Base-by-base conservation (phyloP, 2,329 filamentous ascomycete species). In the Didymella lethalis region DNA sequence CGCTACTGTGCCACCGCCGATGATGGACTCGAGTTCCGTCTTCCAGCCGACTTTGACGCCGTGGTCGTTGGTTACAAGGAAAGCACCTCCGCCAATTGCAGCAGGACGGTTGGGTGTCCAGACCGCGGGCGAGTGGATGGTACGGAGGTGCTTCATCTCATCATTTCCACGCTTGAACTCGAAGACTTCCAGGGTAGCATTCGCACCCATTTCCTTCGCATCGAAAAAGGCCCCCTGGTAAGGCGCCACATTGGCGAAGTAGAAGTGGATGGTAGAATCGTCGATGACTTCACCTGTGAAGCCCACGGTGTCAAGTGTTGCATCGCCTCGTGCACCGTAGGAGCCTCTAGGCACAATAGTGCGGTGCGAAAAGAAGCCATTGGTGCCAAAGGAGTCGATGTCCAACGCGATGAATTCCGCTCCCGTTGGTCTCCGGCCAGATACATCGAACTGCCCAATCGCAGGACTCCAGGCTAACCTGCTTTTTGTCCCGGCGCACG, bases 171-270 rank as follows among this genome's bases (percentile, higher is more conserved):
- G 59, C 25, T 59, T 64, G 49, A 66, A 62, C 12, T 69, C 67
- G n/a, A 72, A 73, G 0, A 73, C 53, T 11, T 75, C 70, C 10
- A 75, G 58, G 0, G 69, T 73, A 0, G 66, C 61, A 32, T 75
- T 74, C 1, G 64, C 64, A 7, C 72, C 71, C 4, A 63, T 51
- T 10, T 66, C 61, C 8, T 59, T 59, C 0, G 69, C 64, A 48
- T 71, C 67, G 4, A 74, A 52, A 29, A 63, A 52, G 1, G 64
- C 68, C 1, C 64, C 64, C 32, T 67, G 48, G 26, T 70, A 70
- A 7, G 72, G 71, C 1, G 70, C 59, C 16, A 69, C 62, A 31
- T 75, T 75, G 29, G 71, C 54, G 16, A 74, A 51, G 45, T 68
- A 73, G 53, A 73, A 74, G 12, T 67, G 65, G 16, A 74, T 62